Evolutionary conservation across 73 alveolate species (phyloP), one percentile per base, ranked within the genome.

Genomic region (Tetrahymena malaccensis): DNA sequence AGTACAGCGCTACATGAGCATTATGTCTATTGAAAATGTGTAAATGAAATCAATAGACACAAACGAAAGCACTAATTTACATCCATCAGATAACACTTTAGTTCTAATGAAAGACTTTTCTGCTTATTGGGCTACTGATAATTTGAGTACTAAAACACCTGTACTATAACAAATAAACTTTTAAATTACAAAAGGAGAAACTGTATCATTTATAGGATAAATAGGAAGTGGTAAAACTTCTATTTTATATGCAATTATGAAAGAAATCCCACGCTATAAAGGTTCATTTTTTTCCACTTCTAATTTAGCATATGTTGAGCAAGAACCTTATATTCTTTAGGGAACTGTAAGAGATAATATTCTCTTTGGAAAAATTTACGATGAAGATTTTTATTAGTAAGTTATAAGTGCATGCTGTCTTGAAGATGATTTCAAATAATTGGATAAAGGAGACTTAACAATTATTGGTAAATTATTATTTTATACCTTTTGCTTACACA

Each of bases 181-280:
- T 38, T 96, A 98, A 94, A 93, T 95, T 10, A 94, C 85, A n/a
- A 93, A 96, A 21, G 99, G 99, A 16, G 97, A 97, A 96, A 57
- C 98, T 35, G 34, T 98, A 35, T 93, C 97, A 0, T 43, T 96
- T 31, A 84, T 96, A 21, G 97, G 97, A 4, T 44, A 96, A 83
- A 97, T 96, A 22, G 97, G 97, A 21, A 89, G 96, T 57, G 97
- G 97, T 13, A 96, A 96, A 83, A 57, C 95, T 38, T 96, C 97
- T n/a, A 43, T 96, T 22, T 94, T 96, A 15, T 93, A 58, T 38
- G 95, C 97, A n/a, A 43, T 96, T 0, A 31, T 93, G 40, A 97
- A 89, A 38, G 97, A 96, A 38, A 93, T 96, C 84, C 55, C 95
- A 10, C 55, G 94, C 56, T 33, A 56, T 34, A 43, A 7, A 4